Conservation (phyloP, 768 basidiomycete species). For the Lactarius quietus region DNA sequence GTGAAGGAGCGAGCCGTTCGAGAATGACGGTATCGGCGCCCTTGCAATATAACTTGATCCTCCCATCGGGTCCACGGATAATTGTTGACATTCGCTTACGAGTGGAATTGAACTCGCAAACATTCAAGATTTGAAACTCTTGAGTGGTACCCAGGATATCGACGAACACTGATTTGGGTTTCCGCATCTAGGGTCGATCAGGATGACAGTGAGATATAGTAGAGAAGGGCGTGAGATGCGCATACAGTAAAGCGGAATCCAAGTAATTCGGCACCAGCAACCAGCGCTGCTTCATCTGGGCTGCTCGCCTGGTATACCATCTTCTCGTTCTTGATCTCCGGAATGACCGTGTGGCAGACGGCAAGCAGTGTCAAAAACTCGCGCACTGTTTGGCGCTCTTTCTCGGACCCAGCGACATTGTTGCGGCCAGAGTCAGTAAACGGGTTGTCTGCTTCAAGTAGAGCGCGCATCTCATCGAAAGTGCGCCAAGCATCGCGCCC, state of each 20-base stretch:
- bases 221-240: slow-evolving; percentile 23
- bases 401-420: slow-evolving; percentile 29
- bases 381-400: slow-evolving; percentile 37
- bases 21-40: slow-evolving; percentile 98
- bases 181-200: slow-evolving; percentile 66
- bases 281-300: slow-evolving; percentile 96
- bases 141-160: slow-evolving; percentile 65
- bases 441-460: slow-evolving; percentile 52
- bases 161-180: slow-evolving; percentile 93
- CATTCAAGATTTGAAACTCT: slow-evolving; percentile 90
- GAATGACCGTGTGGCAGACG: slow-evolving; percentile 98
- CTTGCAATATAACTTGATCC: slow-evolving; percentile 93
- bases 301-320: slow-evolving; percentile 93
- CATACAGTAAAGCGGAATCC: slow-evolving; percentile 93
- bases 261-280: slow-evolving; percentile 87
- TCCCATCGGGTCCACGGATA: slow-evolving; percentile 81
- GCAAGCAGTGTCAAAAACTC: slow-evolving; percentile 53
- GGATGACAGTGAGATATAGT: slow-evolving; percentile 25
- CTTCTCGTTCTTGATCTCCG: slow-evolving; percentile 86
- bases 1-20: slow-evolving; percentile 84
- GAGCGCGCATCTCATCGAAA: slow-evolving; percentile 65
- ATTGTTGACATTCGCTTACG: slow-evolving; percentile 98
- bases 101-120: slow-evolving; percentile 98
- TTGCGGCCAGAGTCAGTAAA: slow-evolving; percentile 46
- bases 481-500: slow-evolving; percentile 67